Conservation (phyloP, 2,329 filamentous ascomycete species). For the Periconia macrospinosa region DNA sequence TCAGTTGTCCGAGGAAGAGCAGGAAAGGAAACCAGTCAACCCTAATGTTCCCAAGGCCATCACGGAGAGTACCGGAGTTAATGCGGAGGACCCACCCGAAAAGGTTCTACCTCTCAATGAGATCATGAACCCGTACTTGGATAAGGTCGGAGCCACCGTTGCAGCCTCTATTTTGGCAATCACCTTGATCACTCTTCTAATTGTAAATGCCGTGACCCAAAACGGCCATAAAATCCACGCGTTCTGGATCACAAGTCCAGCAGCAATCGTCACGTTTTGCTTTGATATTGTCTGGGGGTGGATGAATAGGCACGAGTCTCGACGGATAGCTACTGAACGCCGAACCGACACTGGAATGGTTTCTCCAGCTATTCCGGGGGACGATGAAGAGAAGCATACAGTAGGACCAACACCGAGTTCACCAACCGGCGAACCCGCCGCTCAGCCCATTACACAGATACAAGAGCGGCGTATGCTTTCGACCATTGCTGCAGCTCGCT, state of each 20-base stretch:
- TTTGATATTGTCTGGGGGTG: slow-evolving; percentile 69
- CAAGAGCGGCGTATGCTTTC: slow-evolving; percentile 52
- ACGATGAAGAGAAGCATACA: slow-evolving; percentile 7
- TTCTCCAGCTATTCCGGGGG: background rate
- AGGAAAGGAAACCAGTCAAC: slow-evolving; percentile 63
- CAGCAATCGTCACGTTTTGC: slow-evolving; percentile 67
- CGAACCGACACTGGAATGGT: slow-evolving; percentile 28
- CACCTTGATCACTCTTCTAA: slow-evolving; percentile 67
- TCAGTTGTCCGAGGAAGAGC: slow-evolving; percentile 62
- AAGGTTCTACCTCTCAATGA: slow-evolving; percentile 65
- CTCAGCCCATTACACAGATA: background rate
- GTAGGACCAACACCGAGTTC: background rate
- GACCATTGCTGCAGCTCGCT: slow-evolving; percentile 51
- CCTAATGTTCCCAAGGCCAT: slow-evolving; percentile 65
- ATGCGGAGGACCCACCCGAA: slow-evolving; percentile 52
- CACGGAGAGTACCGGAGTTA: slow-evolving; percentile 36
- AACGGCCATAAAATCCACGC: slow-evolving; percentile 58
- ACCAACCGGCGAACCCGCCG: background rate
- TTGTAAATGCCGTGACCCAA: slow-evolving; percentile 63
- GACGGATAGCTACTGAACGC: slow-evolving; percentile 62
- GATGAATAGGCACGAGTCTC: slow-evolving; percentile 63
- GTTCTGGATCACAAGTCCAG: slow-evolving; percentile 70
- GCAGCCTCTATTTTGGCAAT: slow-evolving; percentile 67
- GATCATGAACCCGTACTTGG: slow-evolving; percentile 74
- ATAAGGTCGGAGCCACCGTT: slow-evolving; percentile 66